These are phyloP conservation scores for Helianthus tuberosus DNA, from an alignment of 129 eudicot genomes.

Conservation along the genomic window DNA sequence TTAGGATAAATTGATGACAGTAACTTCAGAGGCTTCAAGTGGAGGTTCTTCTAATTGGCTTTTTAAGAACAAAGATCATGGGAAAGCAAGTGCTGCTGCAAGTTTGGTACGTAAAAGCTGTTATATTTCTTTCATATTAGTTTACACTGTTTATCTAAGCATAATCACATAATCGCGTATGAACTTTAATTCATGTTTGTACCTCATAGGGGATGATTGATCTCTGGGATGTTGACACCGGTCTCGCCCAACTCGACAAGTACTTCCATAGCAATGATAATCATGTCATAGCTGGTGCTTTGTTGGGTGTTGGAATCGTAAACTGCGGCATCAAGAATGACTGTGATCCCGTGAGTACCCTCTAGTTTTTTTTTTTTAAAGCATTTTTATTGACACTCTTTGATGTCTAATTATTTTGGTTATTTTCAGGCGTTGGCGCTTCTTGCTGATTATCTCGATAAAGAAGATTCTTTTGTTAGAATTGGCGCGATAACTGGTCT, in stretches of 20 bases:
- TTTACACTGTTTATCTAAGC: neutral
- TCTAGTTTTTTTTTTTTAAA: neutral
- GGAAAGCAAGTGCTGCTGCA: constrained; percentile 99
- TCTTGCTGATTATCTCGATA: constrained; percentile 82
- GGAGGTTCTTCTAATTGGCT: constrained; percentile 92
- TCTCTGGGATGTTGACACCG: constrained; percentile 98
- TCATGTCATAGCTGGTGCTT: constrained; percentile 90
- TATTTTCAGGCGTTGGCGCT: constrained; percentile 86
- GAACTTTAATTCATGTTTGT: neutral
- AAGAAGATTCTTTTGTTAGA: constrained; percentile 82
- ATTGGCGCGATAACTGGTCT: constrained; percentile 98
- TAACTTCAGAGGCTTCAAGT: constrained; percentile 72
- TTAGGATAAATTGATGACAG: constrained; percentile 96
- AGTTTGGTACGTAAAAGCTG: constrained; percentile 70
- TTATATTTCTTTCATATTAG: neutral
- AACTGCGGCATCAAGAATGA: constrained; percentile 90
- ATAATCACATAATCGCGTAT: neutral
- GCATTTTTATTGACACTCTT: neutral
- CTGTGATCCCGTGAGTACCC: constrained; percentile 82
- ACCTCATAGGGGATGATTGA: constrained; percentile 78
- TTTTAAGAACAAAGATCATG: constrained; percentile 97
- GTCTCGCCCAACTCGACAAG: constrained; percentile 96
- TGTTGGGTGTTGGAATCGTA: constrained; percentile 93
- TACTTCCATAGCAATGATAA: constrained; percentile 90
- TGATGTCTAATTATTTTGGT: neutral